Evolutionary conservation across 75 land plant genomes (phyloP), one percentile per base, ranked within the genome.

Genomic region (Chamaecyparis obtusa): DNA sequence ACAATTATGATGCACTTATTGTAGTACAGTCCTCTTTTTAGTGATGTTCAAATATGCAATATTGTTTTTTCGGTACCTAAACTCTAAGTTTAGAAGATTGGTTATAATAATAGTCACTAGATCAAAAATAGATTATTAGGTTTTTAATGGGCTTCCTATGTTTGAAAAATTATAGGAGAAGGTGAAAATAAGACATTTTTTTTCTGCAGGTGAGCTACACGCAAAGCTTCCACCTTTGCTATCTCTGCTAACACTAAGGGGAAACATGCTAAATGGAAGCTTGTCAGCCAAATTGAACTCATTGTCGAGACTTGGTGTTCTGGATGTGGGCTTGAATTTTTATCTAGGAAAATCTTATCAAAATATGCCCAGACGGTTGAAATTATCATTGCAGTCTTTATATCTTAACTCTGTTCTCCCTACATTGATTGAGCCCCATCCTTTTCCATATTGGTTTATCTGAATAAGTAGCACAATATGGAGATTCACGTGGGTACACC

Each of bases 311-410:
- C 15, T 83, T 54, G 60, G 64, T 15, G 89, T 87, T 17, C 89
- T 89, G n/a, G 90, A 89, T 78, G 57, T 87, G 24, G 57, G 77
- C 51, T 49, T 37, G 6, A 89, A 89, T 69, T n/a, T n/a, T n/a
- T n/a, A n/a, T n/a, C n/a, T n/a, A n/a, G n/a, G n/a, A n/a, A n/a
- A n/a, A n/a, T n/a, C n/a, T n/a, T n/a, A n/a, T n/a, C n/a, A n/a
- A n/a, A n/a, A n/a, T n/a, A n/a, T n/a, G n/a, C n/a, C n/a, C n/a
- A n/a, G n/a, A n/a, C n/a, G n/a, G n/a, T n/a, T n/a, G n/a, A n/a
- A n/a, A n/a, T n/a, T n/a, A n/a, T n/a, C n/a, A n/a, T n/a, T n/a
- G n/a, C n/a, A n/a, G n/a, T n/a, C n/a, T n/a, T n/a, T n/a, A n/a
- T n/a, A n/a, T n/a, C n/a, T n/a, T n/a, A n/a, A n/a, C n/a, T n/a